Conservation (phyloP, 768 basidiomycete species). For the Leucosporidium yakuticum region DNA sequence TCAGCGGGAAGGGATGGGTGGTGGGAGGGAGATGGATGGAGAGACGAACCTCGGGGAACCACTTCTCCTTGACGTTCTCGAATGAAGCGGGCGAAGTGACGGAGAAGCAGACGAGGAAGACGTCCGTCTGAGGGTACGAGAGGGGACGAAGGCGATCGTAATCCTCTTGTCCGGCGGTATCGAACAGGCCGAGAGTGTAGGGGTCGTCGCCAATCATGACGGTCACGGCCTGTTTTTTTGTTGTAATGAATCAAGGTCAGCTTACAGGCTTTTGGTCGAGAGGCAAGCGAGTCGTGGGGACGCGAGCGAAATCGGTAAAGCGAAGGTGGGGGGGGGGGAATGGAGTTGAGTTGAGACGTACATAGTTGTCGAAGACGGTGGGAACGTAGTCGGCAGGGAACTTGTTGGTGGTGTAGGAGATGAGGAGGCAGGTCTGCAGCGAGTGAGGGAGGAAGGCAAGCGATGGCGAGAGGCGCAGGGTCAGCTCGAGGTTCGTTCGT, state of each 20-base stretch:
- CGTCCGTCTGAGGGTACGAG: slow-evolving; percentile 99
- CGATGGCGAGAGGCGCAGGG: background rate
- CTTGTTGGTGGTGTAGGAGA: slow-evolving; percentile 93
- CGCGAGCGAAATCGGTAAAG: no score
- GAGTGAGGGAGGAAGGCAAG: slow-evolving; percentile 13
- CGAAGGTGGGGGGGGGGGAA: no score
- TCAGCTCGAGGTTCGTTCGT: background rate
- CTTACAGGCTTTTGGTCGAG: background rate
- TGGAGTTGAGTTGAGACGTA: slow-evolving; percentile 7
- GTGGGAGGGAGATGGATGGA: background rate
- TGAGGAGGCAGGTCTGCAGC: slow-evolving; percentile 80
- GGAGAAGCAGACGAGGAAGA: slow-evolving; percentile 98
- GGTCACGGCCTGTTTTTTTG: slow-evolving; percentile 65
- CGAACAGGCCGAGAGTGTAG: slow-evolving; percentile 94
- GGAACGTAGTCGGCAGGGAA: slow-evolving; percentile 99
- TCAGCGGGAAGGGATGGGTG: background rate
- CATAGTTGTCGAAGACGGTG: slow-evolving; percentile 91
- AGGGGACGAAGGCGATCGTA: slow-evolving; percentile 98
- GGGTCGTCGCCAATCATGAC: slow-evolving; percentile 99
- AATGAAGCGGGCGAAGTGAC: slow-evolving; percentile 97
- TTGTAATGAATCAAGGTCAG: slow-evolving; percentile 9
- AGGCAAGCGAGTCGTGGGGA: background rate
- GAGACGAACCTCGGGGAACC: slow-evolving; percentile 76
- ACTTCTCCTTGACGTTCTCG: slow-evolving; percentile 99
- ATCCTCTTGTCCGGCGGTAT: slow-evolving; percentile 99